Conservation (phyloP, 352 stramenopile species). For the Globisporangium spinosum region DNA sequence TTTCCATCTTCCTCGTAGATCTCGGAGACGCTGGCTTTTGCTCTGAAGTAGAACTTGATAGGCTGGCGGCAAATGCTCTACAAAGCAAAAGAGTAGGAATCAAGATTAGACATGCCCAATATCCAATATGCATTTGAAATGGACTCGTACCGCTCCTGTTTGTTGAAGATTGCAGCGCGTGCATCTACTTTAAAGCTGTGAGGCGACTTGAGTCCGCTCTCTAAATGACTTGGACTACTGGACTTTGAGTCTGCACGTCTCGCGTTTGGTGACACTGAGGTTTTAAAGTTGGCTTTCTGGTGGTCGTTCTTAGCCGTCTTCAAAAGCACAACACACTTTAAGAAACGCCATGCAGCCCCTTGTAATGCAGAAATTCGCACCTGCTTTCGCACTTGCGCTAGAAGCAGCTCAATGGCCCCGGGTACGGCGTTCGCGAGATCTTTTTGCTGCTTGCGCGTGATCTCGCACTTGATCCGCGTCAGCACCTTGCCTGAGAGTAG, state of each 20-base stretch:
- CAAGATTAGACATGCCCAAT: neutral
- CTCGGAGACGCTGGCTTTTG: neutral
- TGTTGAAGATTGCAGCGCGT: neutral
- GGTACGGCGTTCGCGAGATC: constrained; percentile 38
- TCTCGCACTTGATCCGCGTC: constrained; percentile 39
- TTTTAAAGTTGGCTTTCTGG: constrained; percentile 21
- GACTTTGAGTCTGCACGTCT: neutral
- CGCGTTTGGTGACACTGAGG: neutral
- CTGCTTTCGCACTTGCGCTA: constrained; percentile 42
- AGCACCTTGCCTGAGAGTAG: constrained; percentile 38
- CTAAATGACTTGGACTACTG: neutral
- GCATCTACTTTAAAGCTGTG: neutral
- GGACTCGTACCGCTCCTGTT: neutral
- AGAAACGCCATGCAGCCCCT: neutral
- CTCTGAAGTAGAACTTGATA: neutral
- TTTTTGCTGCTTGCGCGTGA: constrained; percentile 40
- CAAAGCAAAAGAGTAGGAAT: neutral
- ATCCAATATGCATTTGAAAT: neutral
- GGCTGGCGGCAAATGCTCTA: neutral
- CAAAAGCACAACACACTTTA: neutral
- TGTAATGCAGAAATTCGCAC: constrained; percentile 13
- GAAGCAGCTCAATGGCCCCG: constrained; percentile 37
- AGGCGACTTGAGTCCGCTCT: constrained; percentile 6
- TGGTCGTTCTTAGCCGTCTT: constrained; percentile 18
- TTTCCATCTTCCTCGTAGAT: neutral